Conservation (phyloP, 495 filamentous ascomycete genomes). For the Parathielavia hyrcaniae region DNA sequence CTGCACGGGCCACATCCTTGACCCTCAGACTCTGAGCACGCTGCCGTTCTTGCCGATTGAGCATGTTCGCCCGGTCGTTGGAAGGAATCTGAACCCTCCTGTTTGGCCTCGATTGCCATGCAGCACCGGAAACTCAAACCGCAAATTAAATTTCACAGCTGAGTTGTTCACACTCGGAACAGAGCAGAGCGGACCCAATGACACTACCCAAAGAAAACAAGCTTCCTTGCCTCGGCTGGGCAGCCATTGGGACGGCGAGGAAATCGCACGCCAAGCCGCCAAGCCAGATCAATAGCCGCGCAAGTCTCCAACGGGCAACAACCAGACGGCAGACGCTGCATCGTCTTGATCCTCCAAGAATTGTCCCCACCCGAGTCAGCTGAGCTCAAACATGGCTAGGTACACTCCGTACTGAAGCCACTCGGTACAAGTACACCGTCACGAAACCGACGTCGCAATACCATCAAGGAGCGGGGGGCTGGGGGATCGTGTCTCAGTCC, state of each 20-base stretch:
- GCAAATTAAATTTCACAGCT: neutral
- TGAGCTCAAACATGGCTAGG: neutral
- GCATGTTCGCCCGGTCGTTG: no score
- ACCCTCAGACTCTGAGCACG: no score
- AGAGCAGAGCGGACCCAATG: neutral
- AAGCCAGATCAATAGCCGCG: conserved; percentile 32
- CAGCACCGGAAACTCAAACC: no score
- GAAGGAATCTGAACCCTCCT: no score
- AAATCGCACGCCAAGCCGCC: conserved; percentile 18
- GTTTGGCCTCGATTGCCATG: no score
- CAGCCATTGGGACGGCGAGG: conserved; percentile 7
- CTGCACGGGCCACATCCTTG: conserved; percentile 20
- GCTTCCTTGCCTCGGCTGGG: conserved; percentile 9
- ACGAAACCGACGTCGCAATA: no score
- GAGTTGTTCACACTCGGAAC: neutral
- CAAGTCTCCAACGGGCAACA: conserved; percentile 14
- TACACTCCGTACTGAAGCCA: no score
- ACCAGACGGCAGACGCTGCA: conserved; percentile 4
- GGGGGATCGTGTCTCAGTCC: neutral
- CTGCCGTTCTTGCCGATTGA: neutral
- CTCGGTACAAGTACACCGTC: no score
- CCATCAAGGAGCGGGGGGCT: no score
- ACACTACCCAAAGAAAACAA: conserved; percentile 7
- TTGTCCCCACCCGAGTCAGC: neutral
- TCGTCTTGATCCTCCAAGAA: neutral